Conservation (phyloP, 1,284 basidiomycete species). For the Volvariella volvacea region DNA sequence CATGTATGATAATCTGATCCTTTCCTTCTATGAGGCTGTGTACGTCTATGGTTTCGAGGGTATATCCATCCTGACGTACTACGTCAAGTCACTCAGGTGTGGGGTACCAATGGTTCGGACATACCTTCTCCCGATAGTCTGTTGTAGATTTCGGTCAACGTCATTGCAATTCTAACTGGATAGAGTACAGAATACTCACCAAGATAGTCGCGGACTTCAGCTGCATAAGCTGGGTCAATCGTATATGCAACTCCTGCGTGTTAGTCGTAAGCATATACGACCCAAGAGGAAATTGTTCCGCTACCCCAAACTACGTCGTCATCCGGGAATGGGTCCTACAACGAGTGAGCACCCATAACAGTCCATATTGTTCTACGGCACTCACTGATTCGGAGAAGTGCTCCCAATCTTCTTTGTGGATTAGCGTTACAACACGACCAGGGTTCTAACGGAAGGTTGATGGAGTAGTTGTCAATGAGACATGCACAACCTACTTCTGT, state of each 20-base stretch:
- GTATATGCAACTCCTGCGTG: slow-evolving; percentile 71
- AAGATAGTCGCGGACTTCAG: slow-evolving; percentile 75
- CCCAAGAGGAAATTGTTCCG: slow-evolving; percentile 11
- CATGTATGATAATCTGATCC: slow-evolving; percentile 48
- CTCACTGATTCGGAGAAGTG: slow-evolving; percentile 57
- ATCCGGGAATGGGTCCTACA: slow-evolving; percentile 67
- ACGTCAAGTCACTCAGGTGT: not conserved
- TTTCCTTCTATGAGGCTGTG: slow-evolving; percentile 42
- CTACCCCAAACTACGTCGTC: slow-evolving; percentile 81
- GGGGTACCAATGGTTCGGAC: not conserved
- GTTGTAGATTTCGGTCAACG: not conserved
- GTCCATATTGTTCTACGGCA: not conserved
- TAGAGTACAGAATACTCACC: slow-evolving; percentile 35
- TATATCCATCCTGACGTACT: slow-evolving; percentile 60
- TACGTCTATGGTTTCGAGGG: slow-evolving; percentile 57
- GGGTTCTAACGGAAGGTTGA: slow-evolving; percentile 41
- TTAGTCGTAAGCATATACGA: not conserved
- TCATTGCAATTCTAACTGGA: not conserved
- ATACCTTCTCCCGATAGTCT: slow-evolving; percentile 80
- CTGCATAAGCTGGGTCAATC: slow-evolving; percentile 68
- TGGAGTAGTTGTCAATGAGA: not conserved
- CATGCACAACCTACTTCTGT: slow-evolving; percentile 46
- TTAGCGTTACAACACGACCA: slow-evolving; percentile 82
- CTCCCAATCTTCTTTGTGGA: slow-evolving; percentile 84
- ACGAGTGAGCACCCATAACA: not conserved